Evolutionary conservation across 345 rosid species (phyloP), one percentile per base, ranked within the genome.

Genomic region (Kandelia obovata): DNA sequence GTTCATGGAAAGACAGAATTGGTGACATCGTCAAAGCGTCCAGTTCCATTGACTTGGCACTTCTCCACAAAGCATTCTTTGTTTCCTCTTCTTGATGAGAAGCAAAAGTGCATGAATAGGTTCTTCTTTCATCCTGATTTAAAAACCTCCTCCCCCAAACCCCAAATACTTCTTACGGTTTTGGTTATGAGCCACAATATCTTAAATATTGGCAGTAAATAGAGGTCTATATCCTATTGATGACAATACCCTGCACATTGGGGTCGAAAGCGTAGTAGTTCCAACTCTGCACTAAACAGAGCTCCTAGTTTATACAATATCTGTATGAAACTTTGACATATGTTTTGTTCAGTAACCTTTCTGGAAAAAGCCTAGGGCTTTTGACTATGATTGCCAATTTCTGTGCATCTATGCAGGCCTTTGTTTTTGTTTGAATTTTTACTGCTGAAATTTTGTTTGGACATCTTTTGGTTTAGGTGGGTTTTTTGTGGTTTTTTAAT

Each of bases 11-110:
- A 86, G 81, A 88, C 97, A 26, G 96, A 91, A 84, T 70, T 94
- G 79, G 87, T 91, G 75, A 88, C 90, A 56, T 89, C 98, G 51
- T 80, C 90, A 64, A 86, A 82, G 83, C 97, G 96, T 11, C 98
- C 98, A 4, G 98, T 94, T 72, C 98, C 97, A 16, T 76, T 94
- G 88, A 89, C 95, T 68, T 94, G 98, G 98, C 91, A 83, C 78
- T 91, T 92, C 80, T 92, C 97, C 61, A 87, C 89, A 43, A 95
- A 84, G 75, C 75, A 77, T 73, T 82, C 86, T 75, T 77, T 89
- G 75, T 61, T 82, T 37, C 92, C 93, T 39, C 90, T 95, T 80
- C 96, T 95, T 75, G 91, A 95, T 67, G 93, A 88, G 79, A 86
- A 81, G 79, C 91, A 96, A 79, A 89, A 76, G 73, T 80, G 64